Base-by-base conservation (phyloP, 306 rosid species). In the Biancaea sappan region DNA sequence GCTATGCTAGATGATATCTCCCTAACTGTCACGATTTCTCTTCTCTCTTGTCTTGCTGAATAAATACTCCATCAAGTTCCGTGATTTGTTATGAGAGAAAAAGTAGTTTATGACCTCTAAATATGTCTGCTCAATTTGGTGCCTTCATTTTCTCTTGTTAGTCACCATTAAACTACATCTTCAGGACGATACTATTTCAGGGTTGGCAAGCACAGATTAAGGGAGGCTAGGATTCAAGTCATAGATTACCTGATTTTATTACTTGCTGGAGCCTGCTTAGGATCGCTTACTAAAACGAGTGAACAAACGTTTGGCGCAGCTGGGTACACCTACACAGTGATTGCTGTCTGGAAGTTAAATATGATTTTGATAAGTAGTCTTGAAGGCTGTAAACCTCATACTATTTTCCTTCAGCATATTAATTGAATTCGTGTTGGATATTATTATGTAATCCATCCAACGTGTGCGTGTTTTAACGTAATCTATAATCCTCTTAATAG, bases 261-360 rank as follows among this genome's bases (percentile, higher is more conserved):
- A 54, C 96, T 94, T 46, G 99, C 97, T 28, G 99, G 98, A 79
- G 99, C 97, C 58, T 90, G 98, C 89, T 86, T 92, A 84, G 99
- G 99, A 84, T 84, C 90, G 19, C 85, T 92, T 70, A 74, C 95
- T 12, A 86, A 87, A 69, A 41, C 78, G 21, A 83, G 83, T 64
- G 98, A 94, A 74, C 87, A 87, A 80, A 79, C 83, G 3, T 88
- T 94, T 77, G 99, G 97, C 19, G 93, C 90, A 65, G 52, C 66
- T 66, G 96, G 91, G 29, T 94, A 92, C 77, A 83, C 96, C 67
- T 86, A 89, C 63, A 86, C 99, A 48, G 90, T 94, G 68, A 92
- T 94, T 81, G 99, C 93, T 69, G 96, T 92, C 73, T 92, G 99
- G 90, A 85, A 94, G 99, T 87, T 58, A 46, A 22, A 43, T 56